Evolutionary conservation across 1,284 basidiomycete species (phyloP).

Genomic region (Microbotryomycetes sp.): DNA sequence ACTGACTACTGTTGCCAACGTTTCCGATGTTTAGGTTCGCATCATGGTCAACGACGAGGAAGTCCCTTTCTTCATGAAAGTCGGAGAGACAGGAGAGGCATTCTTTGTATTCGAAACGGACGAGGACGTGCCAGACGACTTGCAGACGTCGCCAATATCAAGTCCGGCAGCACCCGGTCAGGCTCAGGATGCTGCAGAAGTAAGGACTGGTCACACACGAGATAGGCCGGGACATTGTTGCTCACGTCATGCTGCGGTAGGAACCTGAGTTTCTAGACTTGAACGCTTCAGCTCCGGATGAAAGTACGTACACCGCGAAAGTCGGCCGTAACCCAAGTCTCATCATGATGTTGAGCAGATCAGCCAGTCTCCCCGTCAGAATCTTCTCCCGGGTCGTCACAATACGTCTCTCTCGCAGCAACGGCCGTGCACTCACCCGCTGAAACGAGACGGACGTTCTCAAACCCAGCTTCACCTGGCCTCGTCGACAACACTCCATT

Average conservation of each 20-base stretch:
- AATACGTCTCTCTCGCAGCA: conserved; percentile 19
- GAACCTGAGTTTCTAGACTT: conserved; percentile 43
- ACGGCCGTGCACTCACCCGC: conserved; percentile 20
- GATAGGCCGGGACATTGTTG: background rate
- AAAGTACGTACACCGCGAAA: background rate
- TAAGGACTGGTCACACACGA: background rate
- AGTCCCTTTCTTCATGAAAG: conserved; percentile 95
- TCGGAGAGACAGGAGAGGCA: conserved; percentile 95
- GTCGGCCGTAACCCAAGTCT: too few relatives aligned
- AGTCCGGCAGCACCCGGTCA: conserved; percentile 15
- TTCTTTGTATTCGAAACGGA: conserved; percentile 99
- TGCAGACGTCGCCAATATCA: conserved; percentile 74
- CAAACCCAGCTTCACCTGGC: conserved; percentile 1
- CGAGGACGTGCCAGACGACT: conserved; percentile 81
- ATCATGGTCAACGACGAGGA: conserved; percentile 53
- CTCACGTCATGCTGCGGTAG: background rate
- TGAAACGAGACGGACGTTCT: conserved; percentile 14
- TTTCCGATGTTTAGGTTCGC: conserved; percentile 33
- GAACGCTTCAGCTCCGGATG: conserved; percentile 28
- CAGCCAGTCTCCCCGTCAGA: conserved; percentile 1
- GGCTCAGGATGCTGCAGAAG: background rate
- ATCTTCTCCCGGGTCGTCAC: conserved; percentile 21
- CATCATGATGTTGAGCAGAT: background rate
- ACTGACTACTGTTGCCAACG: background rate
- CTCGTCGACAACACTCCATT: background rate